These are phyloP conservation scores for Coffea eugenioides DNA, from an alignment of 257 asterid genomes.

Conservation along the genomic window DNA sequence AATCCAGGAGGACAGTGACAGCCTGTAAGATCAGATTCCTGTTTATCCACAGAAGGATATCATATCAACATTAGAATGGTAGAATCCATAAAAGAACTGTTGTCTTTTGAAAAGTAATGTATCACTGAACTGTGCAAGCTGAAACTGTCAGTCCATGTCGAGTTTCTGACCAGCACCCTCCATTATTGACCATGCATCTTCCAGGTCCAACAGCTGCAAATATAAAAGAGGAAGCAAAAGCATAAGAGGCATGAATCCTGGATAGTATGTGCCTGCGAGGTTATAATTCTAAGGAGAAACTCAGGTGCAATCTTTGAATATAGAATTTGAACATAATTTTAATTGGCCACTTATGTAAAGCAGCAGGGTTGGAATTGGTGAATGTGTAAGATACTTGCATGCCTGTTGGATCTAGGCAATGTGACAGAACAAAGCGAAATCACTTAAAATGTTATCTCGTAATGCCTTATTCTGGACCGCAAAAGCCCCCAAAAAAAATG, in stretches of 20 bases:
- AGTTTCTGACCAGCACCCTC: slow-evolving; percentile 83
- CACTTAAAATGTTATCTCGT: no score
- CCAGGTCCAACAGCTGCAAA: slow-evolving; percentile 85
- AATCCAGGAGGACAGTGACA: slow-evolving; percentile 84
- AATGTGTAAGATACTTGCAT: not conserved
- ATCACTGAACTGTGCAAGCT: slow-evolving; percentile 70
- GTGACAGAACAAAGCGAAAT: not conserved
- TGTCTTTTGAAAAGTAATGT: not conserved
- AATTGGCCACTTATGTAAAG: not conserved
- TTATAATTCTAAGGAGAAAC: not conserved
- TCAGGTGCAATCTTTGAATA: not conserved
- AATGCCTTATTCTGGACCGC: not conserved
- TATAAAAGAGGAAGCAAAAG: not conserved
- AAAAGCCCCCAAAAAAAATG: no score
- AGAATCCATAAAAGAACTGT: not conserved
- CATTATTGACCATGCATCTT: slow-evolving; percentile 69
- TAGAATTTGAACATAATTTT: not conserved
- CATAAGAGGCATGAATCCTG: not conserved
- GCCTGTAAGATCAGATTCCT: slow-evolving; percentile 69
- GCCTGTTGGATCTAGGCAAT: not conserved
- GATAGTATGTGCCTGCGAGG: not conserved
- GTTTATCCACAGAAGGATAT: slow-evolving; percentile 6
- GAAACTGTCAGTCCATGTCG: slow-evolving; percentile 56
- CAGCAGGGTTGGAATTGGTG: not conserved
- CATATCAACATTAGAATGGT: not conserved